Conservation (phyloP, 257 asterid species). For the Striga asiatica region DNA sequence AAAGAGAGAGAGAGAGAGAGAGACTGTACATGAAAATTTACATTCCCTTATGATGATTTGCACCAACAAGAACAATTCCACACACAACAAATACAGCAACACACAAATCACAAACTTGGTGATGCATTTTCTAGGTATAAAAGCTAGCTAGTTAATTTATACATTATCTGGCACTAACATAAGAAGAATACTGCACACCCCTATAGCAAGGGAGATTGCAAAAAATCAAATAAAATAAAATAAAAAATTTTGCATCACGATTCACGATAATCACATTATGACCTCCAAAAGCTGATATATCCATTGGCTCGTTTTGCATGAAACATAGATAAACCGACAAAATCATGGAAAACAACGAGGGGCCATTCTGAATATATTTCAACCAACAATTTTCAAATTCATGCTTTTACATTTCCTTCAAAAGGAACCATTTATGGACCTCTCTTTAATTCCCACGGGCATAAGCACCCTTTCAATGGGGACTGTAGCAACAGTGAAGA, state of each 20-base stretch:
- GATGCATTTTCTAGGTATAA: neutral
- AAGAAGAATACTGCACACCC: slow-evolving; percentile 14
- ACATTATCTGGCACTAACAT: slow-evolving; percentile 14
- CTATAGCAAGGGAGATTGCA: slow-evolving; percentile 17
- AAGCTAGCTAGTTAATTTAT: neutral
- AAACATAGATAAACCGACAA: slow-evolving; percentile 9
- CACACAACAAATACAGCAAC: neutral
- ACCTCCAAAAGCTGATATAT: too few relatives aligned
- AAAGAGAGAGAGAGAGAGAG: neutral
- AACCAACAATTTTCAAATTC: too few relatives aligned
- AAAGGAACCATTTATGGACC: slow-evolving; percentile 41
- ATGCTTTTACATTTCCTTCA: slow-evolving; percentile 36
- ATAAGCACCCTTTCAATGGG: slow-evolving; percentile 68
- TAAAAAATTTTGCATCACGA: too few relatives aligned
- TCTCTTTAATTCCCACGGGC: slow-evolving; percentile 53
- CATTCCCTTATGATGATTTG: neutral
- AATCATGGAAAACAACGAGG: neutral
- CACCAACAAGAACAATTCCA: neutral
- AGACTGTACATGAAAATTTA: neutral
- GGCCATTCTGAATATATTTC: too few relatives aligned
- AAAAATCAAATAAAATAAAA: too few relatives aligned
- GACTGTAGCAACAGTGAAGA: slow-evolving; percentile 65
- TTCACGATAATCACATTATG: too few relatives aligned
- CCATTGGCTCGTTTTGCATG: neutral
- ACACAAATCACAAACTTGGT: slow-evolving; percentile 8